Base-by-base conservation (phyloP, 2,329 filamentous ascomycete genomes). In the Grosmannia huntii region DNA sequence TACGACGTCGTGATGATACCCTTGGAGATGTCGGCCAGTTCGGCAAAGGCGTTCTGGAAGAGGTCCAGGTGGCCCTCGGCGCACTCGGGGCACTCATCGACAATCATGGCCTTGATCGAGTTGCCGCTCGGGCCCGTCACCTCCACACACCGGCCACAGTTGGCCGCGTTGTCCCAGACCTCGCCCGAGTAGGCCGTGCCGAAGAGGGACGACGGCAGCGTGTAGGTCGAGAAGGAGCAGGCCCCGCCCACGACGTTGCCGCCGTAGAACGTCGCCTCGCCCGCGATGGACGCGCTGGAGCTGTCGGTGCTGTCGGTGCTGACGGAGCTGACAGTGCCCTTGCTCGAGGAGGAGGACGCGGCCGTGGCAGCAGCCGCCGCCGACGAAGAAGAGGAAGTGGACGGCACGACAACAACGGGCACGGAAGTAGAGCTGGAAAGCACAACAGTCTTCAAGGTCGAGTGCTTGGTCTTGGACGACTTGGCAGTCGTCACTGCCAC, bases 181-280 rank as follows among this genome's bases (percentile, higher is more conserved):
- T 74, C 70, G 46, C 76, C 76, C 0, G 83, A 81, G 55, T 83
- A 75, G 1, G 85, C 84, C 11, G 82, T 83, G 58, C 85, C 84
- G 64, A 73, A 81, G 58, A 86, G 68, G 14, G 73, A 72, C 12
- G 76, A 72, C 7, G 84, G 83, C 28, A 87, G 71, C 3, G 76
- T 83, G 71, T 85, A 86, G 55, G 76, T 79, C 9, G 74, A 73
- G 73, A 87, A 86, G 14, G 78, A 81, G 70, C 84, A 88, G 60
- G 75, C 76, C 61, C 84, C 84, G 46, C 83, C 83, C 5, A 70
- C 68, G 2, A 82, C 66, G 66, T 82, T 79, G 33, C 80, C 79
- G 36, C 76, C 75, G 64, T 82, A 82, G 63, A 73, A 79, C 53
- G 79, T 81, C 51, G 76, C 75, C 59, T 70, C 64, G 61, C 76